Base-by-base conservation (phyloP, 1,284 basidiomycete species). In the Schizophyllum amplum region DNA sequence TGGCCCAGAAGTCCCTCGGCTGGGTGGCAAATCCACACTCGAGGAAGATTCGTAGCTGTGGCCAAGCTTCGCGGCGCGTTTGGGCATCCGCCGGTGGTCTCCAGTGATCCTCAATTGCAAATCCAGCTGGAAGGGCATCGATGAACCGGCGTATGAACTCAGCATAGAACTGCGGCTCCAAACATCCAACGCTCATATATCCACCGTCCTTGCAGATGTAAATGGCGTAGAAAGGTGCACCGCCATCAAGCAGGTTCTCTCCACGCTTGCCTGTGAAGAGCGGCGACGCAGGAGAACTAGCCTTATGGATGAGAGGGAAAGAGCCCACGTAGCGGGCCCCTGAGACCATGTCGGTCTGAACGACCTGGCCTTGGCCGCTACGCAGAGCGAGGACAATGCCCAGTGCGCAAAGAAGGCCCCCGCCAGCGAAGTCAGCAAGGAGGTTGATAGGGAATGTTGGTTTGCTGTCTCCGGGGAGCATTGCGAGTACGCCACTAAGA, bases 401-500 rank as follows among this genome's bases (percentile, higher is more conserved):
- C 21, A 84, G 67, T 0, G 82, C 84, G 63, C 88, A 92, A 59
- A 83, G 80, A 46, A 90, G 68, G 3, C 88, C 88, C 6, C 91
- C 91, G 4, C 91, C 91, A 1, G 86, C 91, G 69, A 93, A 92
- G 66, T 92, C 91, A 24, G 82, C 88, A 1, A 93, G 75, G 22
- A 93, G 68, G 65, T 93, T 93, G 22, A 87, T 68, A 4, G 91
- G 91, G 57, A 87, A 89, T 23, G 73, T 71, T 1, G 91, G 90
- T 62, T 84, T 86, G 15, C 67, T 62, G 1, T 74, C 70, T 7
- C 86, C 84, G 52, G 87, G 84, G n/a, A 90, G 72, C 75, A 89
- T 82, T 87, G 89, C 55, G 1, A 92, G 73, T 4, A 88, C 77
- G 0, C 91, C 91, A 60, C 86, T 89, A 24, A 90, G 75, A 7